Conservation (phyloP, 2,329 filamentous ascomycete species). For the Talaromyces islandicus region DNA sequence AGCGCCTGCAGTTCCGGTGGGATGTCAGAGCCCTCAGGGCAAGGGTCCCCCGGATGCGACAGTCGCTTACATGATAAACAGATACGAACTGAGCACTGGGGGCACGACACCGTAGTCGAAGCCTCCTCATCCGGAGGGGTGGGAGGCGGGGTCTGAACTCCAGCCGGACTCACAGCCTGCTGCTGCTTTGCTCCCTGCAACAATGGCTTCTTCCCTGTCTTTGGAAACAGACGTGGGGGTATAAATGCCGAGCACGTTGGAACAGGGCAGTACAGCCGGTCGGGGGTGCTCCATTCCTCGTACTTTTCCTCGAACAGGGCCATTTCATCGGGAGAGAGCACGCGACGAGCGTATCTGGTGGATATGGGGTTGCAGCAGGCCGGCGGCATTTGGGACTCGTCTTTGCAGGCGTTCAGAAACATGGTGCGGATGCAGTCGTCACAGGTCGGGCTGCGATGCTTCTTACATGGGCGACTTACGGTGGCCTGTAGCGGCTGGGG, state of each 20-base stretch:
- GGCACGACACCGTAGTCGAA: slow-evolving; percentile 33
- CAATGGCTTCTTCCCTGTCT: background rate
- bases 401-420: slow-evolving; percentile 36
- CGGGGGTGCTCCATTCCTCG: slow-evolving; percentile 42
- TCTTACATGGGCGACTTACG: slow-evolving; percentile 1
- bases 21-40: slow-evolving; percentile 26
- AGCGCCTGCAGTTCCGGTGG: slow-evolving; percentile 28
- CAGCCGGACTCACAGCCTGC: background rate
- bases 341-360: slow-evolving; percentile 31
- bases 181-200: background rate
- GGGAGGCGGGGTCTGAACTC: slow-evolving; percentile 3
- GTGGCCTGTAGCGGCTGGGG: background rate
- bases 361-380: slow-evolving; percentile 42
- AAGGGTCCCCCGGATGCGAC: slow-evolving; percentile 27
- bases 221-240: slow-evolving; percentile 24
- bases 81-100: slow-evolving; percentile 36
- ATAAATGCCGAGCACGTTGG: slow-evolving; percentile 47
- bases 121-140: slow-evolving; percentile 14
- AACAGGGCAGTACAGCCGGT: slow-evolving; percentile 46
- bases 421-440: slow-evolving; percentile 20
- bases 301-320: slow-evolving; percentile 37
- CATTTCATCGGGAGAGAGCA: slow-evolving; percentile 31
- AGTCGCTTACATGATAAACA: slow-evolving; percentile 41
- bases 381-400: slow-evolving; percentile 40
- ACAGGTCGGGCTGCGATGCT: slow-evolving; percentile 1